Conservation (phyloP, 2,329 filamentous ascomycete genomes). For the Exophiala phaeomuriformis region DNA sequence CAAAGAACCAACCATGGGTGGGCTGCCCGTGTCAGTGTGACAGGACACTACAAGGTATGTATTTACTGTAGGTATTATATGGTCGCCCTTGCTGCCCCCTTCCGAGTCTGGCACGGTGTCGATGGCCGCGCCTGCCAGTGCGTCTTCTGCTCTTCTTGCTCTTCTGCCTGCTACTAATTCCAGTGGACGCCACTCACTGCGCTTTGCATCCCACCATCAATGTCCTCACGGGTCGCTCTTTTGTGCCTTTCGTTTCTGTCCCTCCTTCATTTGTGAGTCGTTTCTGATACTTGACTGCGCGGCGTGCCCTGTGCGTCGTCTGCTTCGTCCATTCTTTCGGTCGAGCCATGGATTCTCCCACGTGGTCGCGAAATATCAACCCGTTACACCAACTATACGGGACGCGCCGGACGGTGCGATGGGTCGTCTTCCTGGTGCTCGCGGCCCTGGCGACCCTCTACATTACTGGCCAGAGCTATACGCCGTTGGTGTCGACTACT, state of each 20-base stretch:
- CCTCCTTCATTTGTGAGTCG: not conserved
- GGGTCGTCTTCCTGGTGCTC: conserved; percentile 16
- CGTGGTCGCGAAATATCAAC: conserved; percentile 13
- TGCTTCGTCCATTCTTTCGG: not conserved
- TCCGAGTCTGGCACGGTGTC: no score
- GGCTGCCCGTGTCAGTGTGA: no score
- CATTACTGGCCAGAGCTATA: conserved; percentile 13
- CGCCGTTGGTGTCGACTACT: not conserved
- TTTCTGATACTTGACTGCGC: not conserved
- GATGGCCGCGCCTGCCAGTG: no score
- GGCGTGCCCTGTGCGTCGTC: not conserved
- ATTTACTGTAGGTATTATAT: no score
- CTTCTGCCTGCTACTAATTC: no score
- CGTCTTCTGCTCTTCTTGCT: no score
- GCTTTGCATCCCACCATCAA: not conserved
- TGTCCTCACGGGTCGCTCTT: not conserved
- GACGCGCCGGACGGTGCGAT: conserved; percentile 13
- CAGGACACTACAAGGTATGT: no score
- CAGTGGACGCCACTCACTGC: not conserved
- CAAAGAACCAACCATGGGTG: no score
- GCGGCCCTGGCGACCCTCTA: conserved; percentile 13
- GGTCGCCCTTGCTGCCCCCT: no score
- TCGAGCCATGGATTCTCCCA: conserved; percentile 1
- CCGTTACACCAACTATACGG: conserved; percentile 15
- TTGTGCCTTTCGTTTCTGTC: not conserved